Conservation (phyloP, 2,329 filamentous ascomycete species). For the Boeremia exigua region DNA sequence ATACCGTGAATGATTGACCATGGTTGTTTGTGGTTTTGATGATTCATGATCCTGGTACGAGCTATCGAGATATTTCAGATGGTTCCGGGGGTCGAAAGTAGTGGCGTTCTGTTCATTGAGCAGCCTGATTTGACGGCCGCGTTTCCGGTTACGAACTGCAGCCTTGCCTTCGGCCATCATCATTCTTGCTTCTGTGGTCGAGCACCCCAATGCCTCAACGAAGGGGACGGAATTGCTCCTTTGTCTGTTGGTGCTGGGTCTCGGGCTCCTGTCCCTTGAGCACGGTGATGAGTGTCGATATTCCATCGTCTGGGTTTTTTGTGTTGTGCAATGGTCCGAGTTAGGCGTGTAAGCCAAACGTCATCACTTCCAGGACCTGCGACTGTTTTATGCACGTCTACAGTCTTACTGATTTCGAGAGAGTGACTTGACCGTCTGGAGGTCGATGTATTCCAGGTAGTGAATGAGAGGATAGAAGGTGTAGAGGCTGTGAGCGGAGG, state of each 20-base stretch:
- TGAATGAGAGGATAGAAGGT: constrained; percentile 16
- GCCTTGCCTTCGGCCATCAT: constrained; percentile 45
- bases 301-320: constrained; percentile 28
- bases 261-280: constrained; percentile 24
- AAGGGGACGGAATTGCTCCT: constrained; percentile 47
- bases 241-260: constrained; percentile 35
- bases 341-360: constrained; percentile 22
- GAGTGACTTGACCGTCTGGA: neutral
- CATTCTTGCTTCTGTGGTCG: constrained; percentile 44
- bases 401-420: constrained; percentile 1
- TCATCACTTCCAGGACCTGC: constrained; percentile 32
- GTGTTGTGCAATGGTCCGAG: constrained; percentile 17
- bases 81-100: constrained; percentile 38
- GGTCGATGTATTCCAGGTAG: neutral
- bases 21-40: constrained; percentile 14
- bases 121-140: constrained; percentile 31
- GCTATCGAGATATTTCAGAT: constrained; percentile 37
- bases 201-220: constrained; percentile 43
- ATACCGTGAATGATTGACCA: constrained; percentile 31
- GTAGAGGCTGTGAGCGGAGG: constrained; percentile 28
- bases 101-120: constrained; percentile 26
- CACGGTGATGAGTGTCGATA: constrained; percentile 32
- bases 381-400: constrained; percentile 15
- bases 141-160: constrained; percentile 39
- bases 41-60: constrained; percentile 22